A percentile compares a stretch with the other conserved stretches of the same genome.
These are phyloP conservation scores for Pythium monospermum DNA, from an alignment of 352 stramenopile genomes.

Conservation along the genomic window DNA sequence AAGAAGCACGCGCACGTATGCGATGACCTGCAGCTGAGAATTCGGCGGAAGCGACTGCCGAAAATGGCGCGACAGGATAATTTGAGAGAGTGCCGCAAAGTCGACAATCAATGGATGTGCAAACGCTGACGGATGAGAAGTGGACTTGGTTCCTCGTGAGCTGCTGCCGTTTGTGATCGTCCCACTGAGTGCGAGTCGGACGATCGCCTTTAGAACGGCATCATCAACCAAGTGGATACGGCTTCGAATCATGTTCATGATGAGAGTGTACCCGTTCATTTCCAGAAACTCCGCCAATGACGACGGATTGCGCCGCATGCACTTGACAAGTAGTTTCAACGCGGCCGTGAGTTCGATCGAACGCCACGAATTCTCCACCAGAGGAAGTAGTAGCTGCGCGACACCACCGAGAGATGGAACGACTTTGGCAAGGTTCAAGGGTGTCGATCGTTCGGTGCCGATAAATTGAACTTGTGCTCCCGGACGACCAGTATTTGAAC, in stretches of 20 bases:
- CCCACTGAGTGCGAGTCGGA: slow-evolving; percentile 48
- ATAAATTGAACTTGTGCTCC: slow-evolving; percentile 44
- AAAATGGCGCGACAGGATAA: slow-evolving; percentile 49
- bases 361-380: slow-evolving; percentile 47
- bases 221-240: slow-evolving; percentile 49
- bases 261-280: slow-evolving; percentile 48
- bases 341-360: slow-evolving; percentile 40
- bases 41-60: slow-evolving; percentile 30
- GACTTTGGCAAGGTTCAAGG: slow-evolving; percentile 50
- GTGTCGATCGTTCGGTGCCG: slow-evolving; percentile 36
- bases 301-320: slow-evolving; percentile 48
- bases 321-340: slow-evolving; percentile 40
- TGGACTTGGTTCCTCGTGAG: background rate
- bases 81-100: slow-evolving; percentile 36
- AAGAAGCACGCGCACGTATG: slow-evolving; percentile 40
- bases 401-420: slow-evolving; percentile 61
- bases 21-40: slow-evolving; percentile 51
- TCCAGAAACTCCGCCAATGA: slow-evolving; percentile 62
- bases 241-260: slow-evolving; percentile 34
- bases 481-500: background rate
- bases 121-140: background rate
- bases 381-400: slow-evolving; percentile 47
- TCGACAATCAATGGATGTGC: slow-evolving; percentile 47
- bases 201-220: slow-evolving; percentile 30
- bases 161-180: background rate